Percentiles rank a stretch among this genome's conserved stretches.
Conservation (phyloP, 2,329 filamentous ascomycete genomes). For the Hymenoscyphus occultus region DNA sequence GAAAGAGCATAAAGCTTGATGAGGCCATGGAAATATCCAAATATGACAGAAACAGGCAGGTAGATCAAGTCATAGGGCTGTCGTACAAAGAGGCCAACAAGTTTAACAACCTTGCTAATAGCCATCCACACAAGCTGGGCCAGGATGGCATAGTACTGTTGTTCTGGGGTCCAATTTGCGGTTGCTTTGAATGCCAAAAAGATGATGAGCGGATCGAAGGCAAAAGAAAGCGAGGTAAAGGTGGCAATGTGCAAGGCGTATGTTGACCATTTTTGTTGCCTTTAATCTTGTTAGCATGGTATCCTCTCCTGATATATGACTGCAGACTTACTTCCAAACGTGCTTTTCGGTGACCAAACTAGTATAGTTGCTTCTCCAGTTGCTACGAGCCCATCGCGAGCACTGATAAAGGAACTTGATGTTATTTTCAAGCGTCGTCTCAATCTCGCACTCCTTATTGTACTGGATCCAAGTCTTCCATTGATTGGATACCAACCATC, state of each 20-base stretch:
- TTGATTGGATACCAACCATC: constrained; percentile 87
- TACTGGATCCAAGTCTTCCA: constrained; percentile 98
- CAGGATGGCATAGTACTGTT: constrained; percentile 55
- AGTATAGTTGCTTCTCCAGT: constrained; percentile 95
- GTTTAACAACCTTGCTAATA: constrained; percentile 88
- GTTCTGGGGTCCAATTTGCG: constrained; percentile 52
- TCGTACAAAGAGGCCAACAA: constrained; percentile 79
- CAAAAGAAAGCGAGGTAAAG: constrained; percentile 81
- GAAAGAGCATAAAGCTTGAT: constrained; percentile 88
- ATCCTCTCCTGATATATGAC: not conserved
- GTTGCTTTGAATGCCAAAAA: constrained; percentile 68
- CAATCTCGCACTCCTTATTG: constrained; percentile 82
- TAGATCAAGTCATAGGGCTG: constrained; percentile 79
- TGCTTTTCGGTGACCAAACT: constrained; percentile 80
- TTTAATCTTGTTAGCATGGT: constrained; percentile 39
- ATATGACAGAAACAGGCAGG: constrained; percentile 80
- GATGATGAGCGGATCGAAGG: constrained; percentile 72
- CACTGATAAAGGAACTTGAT: constrained; percentile 90
- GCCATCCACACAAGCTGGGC: constrained; percentile 72
- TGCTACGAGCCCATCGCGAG: constrained; percentile 91
- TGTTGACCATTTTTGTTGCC: constrained; percentile 88
- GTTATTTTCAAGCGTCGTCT: constrained; percentile 89
- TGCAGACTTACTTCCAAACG: constrained; percentile 74
- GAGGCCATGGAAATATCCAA: constrained; percentile 88
- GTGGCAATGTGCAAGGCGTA: constrained; percentile 93